phyloP scores from a whole-genome alignment of 345 rosid genomes.

The sweet orange (Citrus sinensis) region DVS_A1.0 CM039169.1:17828501-17829000 shows the following conservation, averaged over 20 bases:
- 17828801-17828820: slow-evolving; percentile 91
- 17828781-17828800: slow-evolving; percentile 97
- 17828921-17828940: slow-evolving; percentile 52
- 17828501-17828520: slow-evolving; percentile 63
- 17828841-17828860: slow-evolving; percentile 68
- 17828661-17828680: slow-evolving; percentile 65
- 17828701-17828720: slow-evolving; percentile 31
- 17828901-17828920: slow-evolving; percentile 69
- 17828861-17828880: slow-evolving; percentile 52
- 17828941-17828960: slow-evolving; percentile 49
- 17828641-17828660: slow-evolving; percentile 81
- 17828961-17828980: slow-evolving; percentile 65
- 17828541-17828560: slow-evolving; percentile 71
- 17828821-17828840: slow-evolving; percentile 64
- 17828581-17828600: slow-evolving; percentile 85
- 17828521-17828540: slow-evolving; percentile 49
- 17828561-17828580: slow-evolving; percentile 91
- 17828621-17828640: slow-evolving; percentile 81
- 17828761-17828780: slow-evolving; percentile 82
- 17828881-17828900: slow-evolving; percentile 62
- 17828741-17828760: slow-evolving; percentile 79
- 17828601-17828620: slow-evolving; percentile 89
- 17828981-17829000: slow-evolving; percentile 94
- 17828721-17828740: slow-evolving; percentile 56
- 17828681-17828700: slow-evolving; percentile 29